phyloP scores from a whole-genome alignment of 345 rosid species.

The Arabis alpina region DNA sequence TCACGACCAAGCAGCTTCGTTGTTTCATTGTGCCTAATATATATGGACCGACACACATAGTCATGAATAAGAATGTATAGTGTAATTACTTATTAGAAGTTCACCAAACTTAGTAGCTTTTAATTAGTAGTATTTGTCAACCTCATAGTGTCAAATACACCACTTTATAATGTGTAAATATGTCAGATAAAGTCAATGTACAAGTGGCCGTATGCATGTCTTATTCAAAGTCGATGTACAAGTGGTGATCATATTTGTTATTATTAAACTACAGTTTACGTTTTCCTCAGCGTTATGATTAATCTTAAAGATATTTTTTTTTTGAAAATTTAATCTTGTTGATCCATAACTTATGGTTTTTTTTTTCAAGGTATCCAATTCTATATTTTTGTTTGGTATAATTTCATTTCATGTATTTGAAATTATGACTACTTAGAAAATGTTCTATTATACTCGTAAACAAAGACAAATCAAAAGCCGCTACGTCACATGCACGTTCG shows the following conservation, averaged over 20 bases:
- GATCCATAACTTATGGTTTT: not conserved
- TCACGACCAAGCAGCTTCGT: constrained; percentile 46
- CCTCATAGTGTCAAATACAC: constrained; percentile 40
- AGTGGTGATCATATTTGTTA: constrained; percentile 11
- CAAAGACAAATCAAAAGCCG: too few relatives aligned
- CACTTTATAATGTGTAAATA: constrained; percentile 25
- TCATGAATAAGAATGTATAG: constrained; percentile 28
- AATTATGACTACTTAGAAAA: not conserved
- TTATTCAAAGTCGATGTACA: constrained; percentile 29
- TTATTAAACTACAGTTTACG: not conserved
- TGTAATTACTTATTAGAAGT: constrained; percentile 37
- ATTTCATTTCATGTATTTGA: not conserved
- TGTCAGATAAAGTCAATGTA: constrained; percentile 25
- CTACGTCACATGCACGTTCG: constrained; percentile 3
- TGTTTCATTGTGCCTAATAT: constrained; percentile 44
- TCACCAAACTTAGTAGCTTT: constrained; percentile 40
- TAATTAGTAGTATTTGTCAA: constrained; percentile 41
- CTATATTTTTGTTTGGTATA: not conserved
- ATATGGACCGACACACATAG: constrained; percentile 44
- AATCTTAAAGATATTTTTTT: not conserved
- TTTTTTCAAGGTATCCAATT: too few relatives aligned
- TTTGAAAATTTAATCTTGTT: too few relatives aligned
- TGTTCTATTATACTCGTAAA: too few relatives aligned
- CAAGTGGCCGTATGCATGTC: constrained; percentile 14
- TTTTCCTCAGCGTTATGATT: not conserved